Base-by-base conservation (phyloP, 2,329 filamentous ascomycete genomes). In the Phyllosticta citrichinensis region DNA sequence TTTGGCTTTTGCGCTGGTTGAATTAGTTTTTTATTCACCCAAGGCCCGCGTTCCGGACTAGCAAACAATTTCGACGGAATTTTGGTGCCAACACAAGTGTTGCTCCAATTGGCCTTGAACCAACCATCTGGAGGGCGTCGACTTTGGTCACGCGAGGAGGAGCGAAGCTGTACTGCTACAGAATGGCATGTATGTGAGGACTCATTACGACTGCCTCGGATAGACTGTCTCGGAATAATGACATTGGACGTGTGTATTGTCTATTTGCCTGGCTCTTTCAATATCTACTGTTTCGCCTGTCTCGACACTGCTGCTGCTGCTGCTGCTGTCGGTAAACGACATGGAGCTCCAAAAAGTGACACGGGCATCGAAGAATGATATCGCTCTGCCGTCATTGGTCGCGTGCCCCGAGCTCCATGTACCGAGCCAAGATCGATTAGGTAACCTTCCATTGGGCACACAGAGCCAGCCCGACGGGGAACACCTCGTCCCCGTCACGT, bases 221-320 rank as follows among this genome's bases (percentile, higher is more conserved):
- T 60, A 60, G 58, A 60, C 58, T 50, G 58, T 55, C 53, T 60
- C 58, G 27, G 58, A 60, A 52, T 60, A 60, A 60, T 60, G 58
- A 60, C 58, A 60, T 55, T 55, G 58, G 58, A 35, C 4, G 50
- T 51, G n/a, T 60, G 58, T 53, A 60, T 60, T 53, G 22, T 22
- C 22, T 22, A 22, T 22, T 22, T 22, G 22, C 22, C 22, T 22
- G 22, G 22, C 22, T 22, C 22, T 22, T 22, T 22, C 22, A 22
- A 22, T 22, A 22, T 3, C 22, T 22, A 22, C 22, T 55, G 40
- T 19, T 47, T 55, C 55, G n/a, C 25, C 52, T 50, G 51, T 25
- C 50, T 56, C 30, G 14, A 22, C 22, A 22, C 3, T 22, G 22
- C 22, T 30, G 27, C 9, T 6, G 27, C 2, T 8, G 27, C 3